phyloP scores from a whole-genome alignment of 495 filamentous ascomycete genomes.

The Penicillium coprophilum region DNA sequence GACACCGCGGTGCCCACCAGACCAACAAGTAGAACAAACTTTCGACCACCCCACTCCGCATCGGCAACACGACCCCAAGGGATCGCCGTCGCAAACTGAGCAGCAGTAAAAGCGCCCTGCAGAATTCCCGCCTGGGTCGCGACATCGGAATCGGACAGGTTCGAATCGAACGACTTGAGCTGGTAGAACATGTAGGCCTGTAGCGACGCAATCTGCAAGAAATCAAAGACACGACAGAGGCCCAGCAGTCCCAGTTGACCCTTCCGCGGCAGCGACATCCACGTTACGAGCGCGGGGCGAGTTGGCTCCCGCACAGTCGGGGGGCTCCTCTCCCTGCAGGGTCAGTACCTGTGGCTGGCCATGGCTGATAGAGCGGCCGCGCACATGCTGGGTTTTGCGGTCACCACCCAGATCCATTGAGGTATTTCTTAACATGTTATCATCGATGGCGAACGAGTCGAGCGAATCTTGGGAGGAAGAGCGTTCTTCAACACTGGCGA shows the following conservation, averaged over 20 bases:
- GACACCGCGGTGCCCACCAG: constrained; percentile 69
- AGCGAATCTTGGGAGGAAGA: constrained; percentile 31
- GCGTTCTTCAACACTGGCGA: constrained; percentile 39
- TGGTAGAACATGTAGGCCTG: constrained; percentile 79
- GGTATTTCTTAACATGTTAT: constrained; percentile 34
- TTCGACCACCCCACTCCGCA: constrained; percentile 66
- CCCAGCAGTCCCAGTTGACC: constrained; percentile 72
- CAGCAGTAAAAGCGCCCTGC: constrained; percentile 75
- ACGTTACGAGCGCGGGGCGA: constrained; percentile 52
- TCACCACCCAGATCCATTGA: constrained; percentile 34
- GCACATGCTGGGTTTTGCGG: constrained; percentile 33
- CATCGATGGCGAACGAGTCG: constrained; percentile 25
- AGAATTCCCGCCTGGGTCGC: constrained; percentile 76
- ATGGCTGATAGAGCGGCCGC: constrained; percentile 41
- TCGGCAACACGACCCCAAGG: constrained; percentile 79
- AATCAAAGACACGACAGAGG: constrained; percentile 65
- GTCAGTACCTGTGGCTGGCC: constrained; percentile 22
- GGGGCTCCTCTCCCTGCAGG: constrained; percentile 21
- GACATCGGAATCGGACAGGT: constrained; percentile 65
- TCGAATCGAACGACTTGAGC: constrained; percentile 67
- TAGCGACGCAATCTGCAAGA: constrained; percentile 49
- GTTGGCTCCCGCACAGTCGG: constrained; percentile 16
- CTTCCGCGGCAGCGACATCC: constrained; percentile 71
- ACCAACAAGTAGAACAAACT: constrained; percentile 75
- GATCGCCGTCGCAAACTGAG: constrained; percentile 84